Evolutionary conservation across 805 yeast species (phyloP), one percentile per base, ranked within the genome.

Genomic region (Ogataea naganishii): DNA sequence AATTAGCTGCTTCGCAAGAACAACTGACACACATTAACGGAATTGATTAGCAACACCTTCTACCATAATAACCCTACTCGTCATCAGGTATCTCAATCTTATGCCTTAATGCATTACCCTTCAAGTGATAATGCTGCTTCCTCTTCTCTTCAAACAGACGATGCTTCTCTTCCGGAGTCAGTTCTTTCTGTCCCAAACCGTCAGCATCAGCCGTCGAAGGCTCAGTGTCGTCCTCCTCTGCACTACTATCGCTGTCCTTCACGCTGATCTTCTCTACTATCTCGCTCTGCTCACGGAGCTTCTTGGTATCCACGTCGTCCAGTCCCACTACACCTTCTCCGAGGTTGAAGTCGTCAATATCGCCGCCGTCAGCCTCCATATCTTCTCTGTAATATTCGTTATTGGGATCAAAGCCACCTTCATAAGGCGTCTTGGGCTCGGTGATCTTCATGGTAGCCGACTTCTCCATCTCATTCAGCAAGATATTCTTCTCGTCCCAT

Each of bases 401-500:
- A 31, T 70, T 64, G 34, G 92, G 88, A 45, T 80, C 77, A 17
- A 83, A 80, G 1, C 95, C 94, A 8, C 92, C 94, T 49, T 83
- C 94, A 46, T 80, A 88, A 5, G 96, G 96, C 1, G 96, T 88
- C 62, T 88, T 88, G 14, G 96, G 96, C 52, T 88, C 96, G 47
- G 84, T 94, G 25, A 88, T 84, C 44, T 77, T 76, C 85, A 79
- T 78, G 18, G 83, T 78, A 14, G 85, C 71, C 8, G 67, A 55
- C 53, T 74, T 74, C 42, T 80, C 83, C 49, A 73, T 81, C 48
- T 86, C 94, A 4, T 83, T 69, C n/a, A 70, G 51, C 29, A 68
- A 71, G 31, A 88, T 54, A 46, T 88, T 88, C 37, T 76, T 62
- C 41, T 82, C 88, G 49, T 88, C 94, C 96, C 96, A 88, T 48